Evolutionary conservation across 129 eudicot genomes (phyloP).

Genomic region (Pittosporum tobira): DNA sequence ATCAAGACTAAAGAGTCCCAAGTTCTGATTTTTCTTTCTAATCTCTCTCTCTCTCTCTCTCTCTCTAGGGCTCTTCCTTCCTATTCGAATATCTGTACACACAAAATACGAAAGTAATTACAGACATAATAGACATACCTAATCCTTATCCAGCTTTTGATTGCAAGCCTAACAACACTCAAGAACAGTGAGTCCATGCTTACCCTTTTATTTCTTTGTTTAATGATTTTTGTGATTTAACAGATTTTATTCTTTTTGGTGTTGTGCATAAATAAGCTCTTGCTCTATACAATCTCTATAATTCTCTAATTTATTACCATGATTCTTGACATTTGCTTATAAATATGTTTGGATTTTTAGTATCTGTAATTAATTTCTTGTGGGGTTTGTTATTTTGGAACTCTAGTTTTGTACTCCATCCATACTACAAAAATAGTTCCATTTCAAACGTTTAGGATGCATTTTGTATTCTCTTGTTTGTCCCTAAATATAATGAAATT

Average conservation of each 20-base stretch:
- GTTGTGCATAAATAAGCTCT: neutral
- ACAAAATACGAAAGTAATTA: neutral
- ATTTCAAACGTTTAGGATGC: no score
- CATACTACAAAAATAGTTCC: no score
- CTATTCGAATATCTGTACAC: neutral
- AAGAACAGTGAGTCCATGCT: constrained; percentile 1
- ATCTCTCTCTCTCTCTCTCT: no score
- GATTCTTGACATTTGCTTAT: neutral
- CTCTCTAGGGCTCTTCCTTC: neutral
- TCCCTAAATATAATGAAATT: constrained; percentile 1
- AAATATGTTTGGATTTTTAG: constrained; percentile 8
- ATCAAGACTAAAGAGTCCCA: no score
- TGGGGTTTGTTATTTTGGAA: no score
- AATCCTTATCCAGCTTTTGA: neutral
- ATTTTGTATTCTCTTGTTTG: no score
- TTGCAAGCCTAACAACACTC: neutral
- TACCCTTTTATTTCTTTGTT: neutral
- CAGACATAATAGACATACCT: neutral
- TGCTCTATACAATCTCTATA: neutral
- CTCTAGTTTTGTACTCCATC: no score
- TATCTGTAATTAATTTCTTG: neutral
- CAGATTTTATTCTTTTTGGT: neutral
- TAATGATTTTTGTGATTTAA: neutral
- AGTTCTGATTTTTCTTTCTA: neutral
- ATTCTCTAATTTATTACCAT: neutral